Evolutionary conservation across 2,329 filamentous ascomycete genomes (phyloP).

Genomic region (Fusarium pininemorale): DNA sequence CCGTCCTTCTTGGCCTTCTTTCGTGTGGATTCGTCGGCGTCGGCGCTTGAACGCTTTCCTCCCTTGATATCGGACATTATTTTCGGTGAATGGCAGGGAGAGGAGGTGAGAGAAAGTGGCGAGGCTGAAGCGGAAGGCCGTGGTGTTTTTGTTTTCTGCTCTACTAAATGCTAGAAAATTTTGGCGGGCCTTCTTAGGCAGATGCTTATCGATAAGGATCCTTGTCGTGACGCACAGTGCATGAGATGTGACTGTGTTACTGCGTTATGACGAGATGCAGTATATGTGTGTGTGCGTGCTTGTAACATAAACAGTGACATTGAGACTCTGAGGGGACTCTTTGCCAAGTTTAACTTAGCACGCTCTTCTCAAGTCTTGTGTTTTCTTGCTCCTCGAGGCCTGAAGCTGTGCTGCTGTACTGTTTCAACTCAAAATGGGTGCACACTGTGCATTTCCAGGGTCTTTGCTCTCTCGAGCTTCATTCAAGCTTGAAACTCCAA

Average conservation of each 20-base stretch:
- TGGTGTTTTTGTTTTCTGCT: constrained; percentile 33
- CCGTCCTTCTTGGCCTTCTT: constrained; percentile 57
- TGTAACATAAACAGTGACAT: too few relatives aligned
- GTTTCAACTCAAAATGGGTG: neutral
- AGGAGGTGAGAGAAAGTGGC: constrained; percentile 22
- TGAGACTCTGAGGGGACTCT: too few relatives aligned
- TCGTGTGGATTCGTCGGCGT: constrained; percentile 52
- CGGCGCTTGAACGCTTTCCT: constrained; percentile 57
- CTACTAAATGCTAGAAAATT: constrained; percentile 37
- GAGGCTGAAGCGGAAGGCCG: constrained; percentile 37
- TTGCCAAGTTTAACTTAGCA: too few relatives aligned
- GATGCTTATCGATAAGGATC: constrained; percentile 48
- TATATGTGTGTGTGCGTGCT: neutral
- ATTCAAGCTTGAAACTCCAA: neutral
- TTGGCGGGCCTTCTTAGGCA: constrained; percentile 39
- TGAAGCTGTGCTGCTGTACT: neutral
- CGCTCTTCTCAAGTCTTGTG: too few relatives aligned
- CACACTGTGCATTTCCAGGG: constrained; percentile 38
- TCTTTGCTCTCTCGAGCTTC: constrained; percentile 8
- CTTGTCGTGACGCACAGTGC: constrained; percentile 23
- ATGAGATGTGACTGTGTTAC: neutral
- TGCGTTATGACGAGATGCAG: neutral
- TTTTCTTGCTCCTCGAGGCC: too few relatives aligned
- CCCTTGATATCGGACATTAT: constrained; percentile 53
- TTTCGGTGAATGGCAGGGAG: neutral